Evolutionary conservation across 176 grass and related monocot genomes (phyloP), one percentile per base, ranked within the genome.

Genomic region (Oryza meridionalis): DNA sequence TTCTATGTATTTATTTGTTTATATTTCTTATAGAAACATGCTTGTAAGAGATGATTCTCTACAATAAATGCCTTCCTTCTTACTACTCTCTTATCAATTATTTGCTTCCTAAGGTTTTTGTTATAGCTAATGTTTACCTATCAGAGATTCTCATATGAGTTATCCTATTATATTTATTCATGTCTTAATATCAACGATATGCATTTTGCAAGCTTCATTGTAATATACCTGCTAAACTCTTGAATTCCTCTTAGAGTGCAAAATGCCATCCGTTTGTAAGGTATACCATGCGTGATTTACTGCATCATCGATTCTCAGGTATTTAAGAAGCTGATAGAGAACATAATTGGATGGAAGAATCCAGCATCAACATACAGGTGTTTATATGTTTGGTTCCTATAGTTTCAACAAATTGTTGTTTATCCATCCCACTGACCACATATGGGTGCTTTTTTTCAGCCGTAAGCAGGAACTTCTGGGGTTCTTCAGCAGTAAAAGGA

Each of bases 241-340:
- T 71, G 44, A 71, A 44, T 37, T 24, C 37, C n/a, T 72, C 11
- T 46, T n/a, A 45, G 40, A 22, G 69, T 64, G 14, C 2, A 65
- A 78, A 64, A 67, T 67, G 4, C 15, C 24, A 73, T 25, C 35
- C 29, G 27, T 77, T 51, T 58, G 53, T 79, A 50, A 59, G 5
- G 7, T 33, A 19, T 46, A 47, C 78, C 68, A 11, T 24, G 51
- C 55, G 67, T 55, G 19, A 27, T 70, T 37, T 42, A 73, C 62
- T 82, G 53, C 29, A 31, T 70, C 46, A 24, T 12, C 67, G 14
- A 68, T 80, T 79, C 25, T 69, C 77, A 88, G 81, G 81, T 69
- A 62, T 88, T 88, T 88, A 68, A 84, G 62, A 84, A 89, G 62
- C 21, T 89, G 49, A 51, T 81, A 42, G 59, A 89, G 49, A 63